Evolutionary conservation across 352 stramenopile species (phyloP), one percentile per base, ranked within the genome.

Genomic region (Bremia lactucae): DNA sequence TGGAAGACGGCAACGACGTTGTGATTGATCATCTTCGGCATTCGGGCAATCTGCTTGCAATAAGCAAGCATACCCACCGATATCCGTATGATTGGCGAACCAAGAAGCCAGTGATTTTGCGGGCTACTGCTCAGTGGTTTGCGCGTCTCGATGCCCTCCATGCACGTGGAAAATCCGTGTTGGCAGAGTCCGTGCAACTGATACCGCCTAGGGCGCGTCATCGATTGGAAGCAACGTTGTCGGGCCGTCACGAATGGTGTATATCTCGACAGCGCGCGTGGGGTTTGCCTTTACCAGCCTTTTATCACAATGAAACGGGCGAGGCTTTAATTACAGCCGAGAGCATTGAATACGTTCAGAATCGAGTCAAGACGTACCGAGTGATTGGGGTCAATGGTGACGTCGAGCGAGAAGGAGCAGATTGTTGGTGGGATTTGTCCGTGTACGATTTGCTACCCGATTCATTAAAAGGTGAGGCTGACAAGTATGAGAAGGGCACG

Each of bases 21-120:
- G 84, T 98, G n/a, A 70, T 98, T 41, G 70, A 90, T 18, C 65
- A 79, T 33, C 74, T 98, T 13, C 56, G 69, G 29, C 53, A 77
- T 26, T 59, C 63, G 1, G 83, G 83, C 21, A 68, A 82, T 10
- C 68, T 99, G 39, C 65, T 98, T 19, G 75, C 80, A 6, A 76
- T 74, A 10, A 57, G 83, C 55, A 74, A 87, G 45, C 97, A 97
- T 55, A 74, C 80, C 40, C 96, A 99, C 42, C 68, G 79, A 41
- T 99, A 98, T 67, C 95, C 95, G 24, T 98, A 98, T 79, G 96
- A 99, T 74, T 99, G 96, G 96, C 81, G 96, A 43, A 98, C 95
- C 1, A 99, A 99, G 65, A 90, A 98, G 59, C 96, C 96, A 8
- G 96, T 97, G 14, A 98, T 99, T 52, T 88, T 98, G 46, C 85